phyloP scores from a whole-genome alignment of 768 basidiomycete species.

The Lyophyllum decastes region DNA sequence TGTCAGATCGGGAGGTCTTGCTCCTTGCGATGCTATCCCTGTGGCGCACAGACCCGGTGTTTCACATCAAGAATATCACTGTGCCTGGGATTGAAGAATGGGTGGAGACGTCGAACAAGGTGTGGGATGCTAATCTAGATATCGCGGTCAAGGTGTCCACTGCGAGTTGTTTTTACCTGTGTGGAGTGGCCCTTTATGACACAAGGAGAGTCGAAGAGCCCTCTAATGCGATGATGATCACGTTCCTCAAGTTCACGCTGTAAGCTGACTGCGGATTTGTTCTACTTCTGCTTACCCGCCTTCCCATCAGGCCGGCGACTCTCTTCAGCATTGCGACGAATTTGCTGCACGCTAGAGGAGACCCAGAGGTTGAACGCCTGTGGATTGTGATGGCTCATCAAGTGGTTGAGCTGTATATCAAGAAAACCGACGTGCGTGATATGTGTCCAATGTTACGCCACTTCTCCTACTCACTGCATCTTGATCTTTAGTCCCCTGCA shows the following conservation, averaged over 20 bases:
- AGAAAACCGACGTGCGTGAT: slow-evolving; percentile 46
- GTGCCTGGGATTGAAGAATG: slow-evolving; percentile 45
- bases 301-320: slow-evolving; percentile 36
- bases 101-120: slow-evolving; percentile 45
- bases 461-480: neutral
- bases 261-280: slow-evolving; percentile 24
- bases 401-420: slow-evolving; percentile 55
- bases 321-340: slow-evolving; percentile 56
- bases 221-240: slow-evolving; percentile 34
- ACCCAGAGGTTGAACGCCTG: slow-evolving; percentile 63
- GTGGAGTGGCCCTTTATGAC: slow-evolving; percentile 45
- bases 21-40: slow-evolving; percentile 68
- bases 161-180: slow-evolving; percentile 48
- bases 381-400: slow-evolving; percentile 70
- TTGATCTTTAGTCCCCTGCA: slow-evolving; percentile 22
- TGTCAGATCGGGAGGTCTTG: slow-evolving; percentile 71
- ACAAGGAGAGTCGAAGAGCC: slow-evolving; percentile 41
- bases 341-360: slow-evolving; percentile 58
- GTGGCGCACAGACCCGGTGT: slow-evolving; percentile 59
- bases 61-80: slow-evolving; percentile 50
- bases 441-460: neutral
- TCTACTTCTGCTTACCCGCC: neutral
- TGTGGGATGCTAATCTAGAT: slow-evolving; percentile 69
- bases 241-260: slow-evolving; percentile 50
- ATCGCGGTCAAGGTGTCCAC: slow-evolving; percentile 64